Conservation (phyloP, 805 yeast species). For the Millerozyma acaciae region DNA sequence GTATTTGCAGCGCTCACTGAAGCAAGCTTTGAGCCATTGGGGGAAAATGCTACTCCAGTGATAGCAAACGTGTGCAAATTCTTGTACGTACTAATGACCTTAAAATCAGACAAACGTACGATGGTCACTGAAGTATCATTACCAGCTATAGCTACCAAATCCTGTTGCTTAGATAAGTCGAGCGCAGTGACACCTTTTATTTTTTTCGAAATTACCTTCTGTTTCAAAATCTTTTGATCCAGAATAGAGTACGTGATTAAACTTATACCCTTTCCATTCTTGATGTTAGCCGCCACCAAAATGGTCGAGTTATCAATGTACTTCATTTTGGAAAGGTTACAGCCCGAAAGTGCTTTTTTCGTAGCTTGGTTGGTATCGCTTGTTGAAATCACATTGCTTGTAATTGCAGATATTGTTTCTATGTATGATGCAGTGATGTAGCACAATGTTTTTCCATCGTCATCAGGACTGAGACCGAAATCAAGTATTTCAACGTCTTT, state of each 20-base stretch:
- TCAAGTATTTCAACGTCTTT: constrained; percentile 56
- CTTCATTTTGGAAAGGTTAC: constrained; percentile 40
- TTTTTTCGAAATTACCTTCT: constrained; percentile 41
- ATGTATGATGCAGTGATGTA: constrained; percentile 56
- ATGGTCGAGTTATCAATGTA: constrained; percentile 34
- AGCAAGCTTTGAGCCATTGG: constrained; percentile 62
- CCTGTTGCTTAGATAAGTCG: constrained; percentile 40
- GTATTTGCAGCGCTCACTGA: constrained; percentile 76
- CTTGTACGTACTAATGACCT: constrained; percentile 45
- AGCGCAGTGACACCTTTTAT: constrained; percentile 53
- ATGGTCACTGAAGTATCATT: constrained; percentile 65
- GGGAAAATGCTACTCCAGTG: constrained; percentile 67
- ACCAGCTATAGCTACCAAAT: constrained; percentile 54
- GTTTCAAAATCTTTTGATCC: constrained; percentile 39
- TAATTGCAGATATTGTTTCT: constrained; percentile 46
- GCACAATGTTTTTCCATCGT: constrained; percentile 58
- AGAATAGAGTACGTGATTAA: constrained; percentile 43
- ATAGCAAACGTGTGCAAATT: constrained; percentile 77
- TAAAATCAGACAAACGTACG: constrained; percentile 49
- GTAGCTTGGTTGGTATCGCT: constrained; percentile 17
- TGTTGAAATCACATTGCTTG: constrained; percentile 37
- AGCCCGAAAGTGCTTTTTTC: constrained; percentile 19
- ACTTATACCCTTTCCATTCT: constrained; percentile 34
- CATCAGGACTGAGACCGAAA: constrained; percentile 54
- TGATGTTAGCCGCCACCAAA: constrained; percentile 29